Conservation (phyloP, 495 filamentous ascomycete genomes). For the Delitschia confertaspora region DNA sequence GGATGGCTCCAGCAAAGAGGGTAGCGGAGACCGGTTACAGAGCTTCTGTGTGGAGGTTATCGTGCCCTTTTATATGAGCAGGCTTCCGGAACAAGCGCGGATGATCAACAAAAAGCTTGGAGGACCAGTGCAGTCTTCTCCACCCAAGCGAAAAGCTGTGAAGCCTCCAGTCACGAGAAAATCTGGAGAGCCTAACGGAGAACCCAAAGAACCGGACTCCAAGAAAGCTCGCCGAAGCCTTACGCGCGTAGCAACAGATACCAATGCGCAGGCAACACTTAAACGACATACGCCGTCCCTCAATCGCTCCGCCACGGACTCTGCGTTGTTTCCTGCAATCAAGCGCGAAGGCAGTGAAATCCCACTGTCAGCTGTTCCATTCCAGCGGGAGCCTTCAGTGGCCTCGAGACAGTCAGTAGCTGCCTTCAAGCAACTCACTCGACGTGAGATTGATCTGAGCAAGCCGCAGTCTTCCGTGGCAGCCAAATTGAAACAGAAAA, state of each 20-base stretch:
- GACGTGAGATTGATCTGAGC: slow-evolving; percentile 61
- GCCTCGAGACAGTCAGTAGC: slow-evolving; percentile 27
- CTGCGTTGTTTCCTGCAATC: slow-evolving; percentile 42
- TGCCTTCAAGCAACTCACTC: slow-evolving; percentile 45
- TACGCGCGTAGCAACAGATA: slow-evolving; percentile 61
- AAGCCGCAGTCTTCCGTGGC: slow-evolving; percentile 49
- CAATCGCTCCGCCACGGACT: slow-evolving; percentile 61
- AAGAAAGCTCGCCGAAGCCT: slow-evolving; percentile 51
- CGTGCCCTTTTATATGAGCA: slow-evolving; percentile 80
- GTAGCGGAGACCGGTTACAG: slow-evolving; percentile 45
- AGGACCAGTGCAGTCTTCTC: slow-evolving; percentile 58
- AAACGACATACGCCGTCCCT: slow-evolving; percentile 38
- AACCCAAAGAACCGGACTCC: slow-evolving; percentile 43
- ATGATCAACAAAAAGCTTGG: slow-evolving; percentile 80
- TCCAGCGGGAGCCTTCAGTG: slow-evolving; percentile 31
- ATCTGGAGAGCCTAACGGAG: slow-evolving; percentile 52
- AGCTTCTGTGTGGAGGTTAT: slow-evolving; percentile 92
- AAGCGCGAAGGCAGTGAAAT: slow-evolving; percentile 60
- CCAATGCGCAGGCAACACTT: slow-evolving; percentile 39
- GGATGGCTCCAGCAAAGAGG: slow-evolving; percentile 24
- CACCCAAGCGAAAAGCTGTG: slow-evolving; percentile 44
- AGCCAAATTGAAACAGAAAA: slow-evolving; percentile 62
- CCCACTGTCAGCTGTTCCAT: slow-evolving; percentile 45
- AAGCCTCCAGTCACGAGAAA: slow-evolving; percentile 34
- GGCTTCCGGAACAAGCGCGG: slow-evolving; percentile 71